These are phyloP conservation scores for Penicillium angulare DNA, from an alignment of 495 filamentous ascomycete genomes.

Conservation along the genomic window DNA sequence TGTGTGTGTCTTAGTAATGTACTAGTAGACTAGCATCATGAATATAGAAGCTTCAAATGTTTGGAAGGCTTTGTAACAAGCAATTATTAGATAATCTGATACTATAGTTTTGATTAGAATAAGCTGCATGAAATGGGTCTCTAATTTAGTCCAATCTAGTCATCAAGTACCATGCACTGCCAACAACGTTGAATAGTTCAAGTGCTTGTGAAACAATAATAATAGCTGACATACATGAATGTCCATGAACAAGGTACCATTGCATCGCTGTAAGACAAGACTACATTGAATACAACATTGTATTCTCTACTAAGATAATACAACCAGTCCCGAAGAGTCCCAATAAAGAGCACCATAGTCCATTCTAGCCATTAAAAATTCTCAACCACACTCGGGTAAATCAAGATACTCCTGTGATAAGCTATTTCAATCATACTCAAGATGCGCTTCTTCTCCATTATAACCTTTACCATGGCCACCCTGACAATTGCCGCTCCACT, in stretches of 20 bases:
- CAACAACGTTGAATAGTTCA: too few relatives aligned
- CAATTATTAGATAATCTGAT: too few relatives aligned
- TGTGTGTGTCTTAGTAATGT: too few relatives aligned
- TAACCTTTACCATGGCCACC: neutral
- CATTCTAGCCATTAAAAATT: too few relatives aligned
- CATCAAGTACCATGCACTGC: too few relatives aligned
- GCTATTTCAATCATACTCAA: neutral
- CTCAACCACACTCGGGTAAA: neutral
- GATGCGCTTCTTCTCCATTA: conserved; percentile 3
- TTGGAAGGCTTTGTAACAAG: too few relatives aligned
- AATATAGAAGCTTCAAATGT: too few relatives aligned
- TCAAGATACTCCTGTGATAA: neutral
- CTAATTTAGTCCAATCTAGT: too few relatives aligned
- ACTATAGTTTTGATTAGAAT: neutral
- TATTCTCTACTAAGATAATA: neutral
- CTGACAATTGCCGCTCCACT: conserved; percentile 4
- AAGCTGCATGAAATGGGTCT: neutral
- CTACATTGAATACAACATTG: neutral
- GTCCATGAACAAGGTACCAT: neutral
- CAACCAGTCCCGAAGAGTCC: too few relatives aligned
- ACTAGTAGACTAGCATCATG: too few relatives aligned
- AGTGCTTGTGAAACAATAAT: neutral
- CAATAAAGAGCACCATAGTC: too few relatives aligned
- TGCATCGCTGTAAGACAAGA: neutral
- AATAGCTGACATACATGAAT: neutral